phyloP scores from a whole-genome alignment of 192 early-diverging fungal species.

The Funneliformis mosseae region DNA sequence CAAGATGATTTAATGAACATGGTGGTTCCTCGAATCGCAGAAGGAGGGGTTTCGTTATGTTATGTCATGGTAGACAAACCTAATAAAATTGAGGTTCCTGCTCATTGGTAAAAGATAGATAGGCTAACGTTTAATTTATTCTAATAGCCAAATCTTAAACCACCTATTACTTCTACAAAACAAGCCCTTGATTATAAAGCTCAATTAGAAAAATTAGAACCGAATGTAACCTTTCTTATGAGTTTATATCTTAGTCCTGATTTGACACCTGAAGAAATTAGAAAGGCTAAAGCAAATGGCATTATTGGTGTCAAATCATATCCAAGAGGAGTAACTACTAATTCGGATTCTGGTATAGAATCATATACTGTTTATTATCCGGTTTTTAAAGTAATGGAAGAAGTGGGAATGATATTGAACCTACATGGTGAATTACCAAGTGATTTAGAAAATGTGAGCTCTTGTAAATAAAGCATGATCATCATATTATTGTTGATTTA shows the following conservation, averaged over 20 bases:
- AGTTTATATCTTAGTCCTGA: slow-evolving; percentile 89
- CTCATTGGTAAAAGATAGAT: neutral
- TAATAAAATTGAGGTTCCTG: neutral
- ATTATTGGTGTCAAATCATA: slow-evolving; percentile 91
- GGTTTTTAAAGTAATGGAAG: slow-evolving; percentile 95
- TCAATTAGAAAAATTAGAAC: slow-evolving; percentile 78
- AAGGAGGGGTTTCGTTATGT: slow-evolving; percentile 81
- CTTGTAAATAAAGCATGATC: neutral
- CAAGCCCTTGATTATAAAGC: slow-evolving; percentile 85
- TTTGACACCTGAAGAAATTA: slow-evolving; percentile 88
- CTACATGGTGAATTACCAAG: slow-evolving; percentile 95
- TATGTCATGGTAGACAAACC: slow-evolving; percentile 82
- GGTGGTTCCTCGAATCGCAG: slow-evolving; percentile 79
- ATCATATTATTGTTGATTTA: neutral
- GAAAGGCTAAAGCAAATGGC: slow-evolving; percentile 80
- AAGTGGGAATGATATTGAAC: slow-evolving; percentile 90
- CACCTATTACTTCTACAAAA: slow-evolving; percentile 85
- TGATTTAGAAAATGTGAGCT: slow-evolving; percentile 68
- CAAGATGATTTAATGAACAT: slow-evolving; percentile 90
- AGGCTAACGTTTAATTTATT: slow-evolving; percentile 2
- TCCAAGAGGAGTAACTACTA: slow-evolving; percentile 96
- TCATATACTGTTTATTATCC: slow-evolving; percentile 88
- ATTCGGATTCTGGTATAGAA: slow-evolving; percentile 95
- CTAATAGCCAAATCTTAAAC: slow-evolving; percentile 87
- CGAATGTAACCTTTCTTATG: slow-evolving; percentile 88